Evolutionary conservation across 495 filamentous ascomycete species (phyloP), one percentile per base, ranked within the genome.

Genomic region (Trichoderma reesei): DNA sequence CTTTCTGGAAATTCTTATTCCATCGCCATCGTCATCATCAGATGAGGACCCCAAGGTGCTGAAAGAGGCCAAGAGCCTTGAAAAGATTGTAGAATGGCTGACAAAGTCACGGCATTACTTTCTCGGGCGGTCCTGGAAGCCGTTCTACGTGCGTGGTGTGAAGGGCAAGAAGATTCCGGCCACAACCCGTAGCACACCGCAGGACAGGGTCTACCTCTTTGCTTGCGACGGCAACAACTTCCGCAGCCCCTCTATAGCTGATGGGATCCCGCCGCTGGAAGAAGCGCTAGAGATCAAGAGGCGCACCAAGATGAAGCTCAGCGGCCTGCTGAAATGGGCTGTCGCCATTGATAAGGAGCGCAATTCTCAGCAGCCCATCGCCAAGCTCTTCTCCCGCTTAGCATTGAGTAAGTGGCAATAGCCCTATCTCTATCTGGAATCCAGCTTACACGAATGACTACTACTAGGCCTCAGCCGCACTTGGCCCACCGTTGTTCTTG

Each of bases 1-100:
- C 9, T 80, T 80, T 41, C 67, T 81, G 41, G 78, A 81, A 33
- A 65, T 81, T 5, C 65, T 75, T 7, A 65, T 79, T 33, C 75
- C 79, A 9, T 73, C 74, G 1, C 69, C 68, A 13, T 65, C 68
- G 1, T 66, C 70, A 8, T 3, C 33, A 61, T 6, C 62, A 72
- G 8, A 26, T 75, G 9, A 72, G 69, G 42, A 63, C 64, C 5
- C 41, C 68, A 48, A 38, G 9, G 31, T 37, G 3, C 42, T 46
- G 6, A 18, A 39, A 5, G 33, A 38, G 5, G 42, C 10, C 5
- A 36, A 14, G 3, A 31, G 33, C 7, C n/a, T 20, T n/a, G 44
- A 63, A 31, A 48, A 63, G 41, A 39, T 63, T 37, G 42, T 63
- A 51, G 61, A 65, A 2, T 82, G 80, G 79, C 60, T 82, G 26